Base-by-base conservation (phyloP, 2,329 filamentous ascomycete genomes). In the Cadophora sp. region DNA sequence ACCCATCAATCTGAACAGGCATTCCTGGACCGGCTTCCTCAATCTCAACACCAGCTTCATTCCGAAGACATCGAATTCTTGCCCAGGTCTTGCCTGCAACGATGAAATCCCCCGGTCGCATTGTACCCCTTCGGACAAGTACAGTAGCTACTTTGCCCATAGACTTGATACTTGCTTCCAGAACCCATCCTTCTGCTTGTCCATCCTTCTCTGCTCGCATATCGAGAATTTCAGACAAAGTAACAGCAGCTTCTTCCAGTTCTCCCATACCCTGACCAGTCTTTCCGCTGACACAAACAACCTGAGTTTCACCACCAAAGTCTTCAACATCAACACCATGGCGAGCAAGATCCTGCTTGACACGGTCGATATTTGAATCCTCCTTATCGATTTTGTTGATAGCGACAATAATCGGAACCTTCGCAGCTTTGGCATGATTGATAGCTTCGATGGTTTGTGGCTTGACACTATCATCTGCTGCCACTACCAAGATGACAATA, bases 311-410 rank as follows among this genome's bases (percentile, higher is more conserved):
- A 66, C 96, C 96, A 48, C 96, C 96, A 74, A 88, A 97, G 76
- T 98, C 96, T 81, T 99, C 96, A 64, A 99, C 91, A 73, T 97
- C 91, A 36, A 99, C 89, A 8, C 92, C 93, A 75, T 97, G 85
- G 1, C 89, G 84, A 9, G 92, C 88, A 27, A 99, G 88, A 78
- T 98, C 96, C 65, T 90, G 84, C 81, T 98, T 98, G 69, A 98
- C 94, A 58, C 88, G 87, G 50, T 97, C 91, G 13, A 94, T 81
- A 61, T 93, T 88, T 5, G 92, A 90, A 67, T 92, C 91, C 67
- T 91, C 88, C 80, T 96, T 97, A 81, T 99, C 96, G 61, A 97
- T 87, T 80, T 99, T 99, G 83, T 96, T 99, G 80, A 98, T 95
- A 18, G 96, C 96, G 60, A 99, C 96, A 66, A 99, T 97, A 59